Base-by-base conservation (phyloP, 257 asterid species). In the Plectranthus barbatus region DNA sequence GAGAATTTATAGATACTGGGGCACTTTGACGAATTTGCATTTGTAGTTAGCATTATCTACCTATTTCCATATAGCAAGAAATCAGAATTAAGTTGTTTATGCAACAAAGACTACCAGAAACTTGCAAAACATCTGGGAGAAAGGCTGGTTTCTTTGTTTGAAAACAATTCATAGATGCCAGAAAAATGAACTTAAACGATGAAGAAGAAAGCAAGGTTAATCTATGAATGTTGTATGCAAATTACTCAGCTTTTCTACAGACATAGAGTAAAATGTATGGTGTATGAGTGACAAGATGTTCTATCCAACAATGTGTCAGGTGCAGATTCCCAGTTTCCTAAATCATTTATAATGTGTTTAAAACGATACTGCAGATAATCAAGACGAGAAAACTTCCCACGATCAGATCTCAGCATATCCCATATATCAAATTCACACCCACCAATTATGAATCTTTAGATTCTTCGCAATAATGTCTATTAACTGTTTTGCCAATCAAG, bases 21-120 rank as follows among this genome's bases (percentile, higher is more conserved):
- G 62, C 62, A 61, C 57, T 60, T 47, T 47, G 67, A 51, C 69
- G 53, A 45, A 51, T 33, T 33, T 60, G 68, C 11, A 42, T 42
- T 14, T 51, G 64, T 9, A 12, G 55, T 6, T 62, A 53, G 58
- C 64, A 53, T 14, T 9, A 57, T 39, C 49, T 20, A 10, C 56
- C 40, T 17, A 37, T 9, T 44, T 56, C n/a, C 34, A 56, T 3
- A 56, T 9, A 9, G 12, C 4, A 24, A 26, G 10, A 51, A 23
- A 12, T 10, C 5, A 21, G 2, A 9, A 29, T 41, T 7, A 7
- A 53, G 34, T 33, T 56, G 66, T 46, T n/a, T 13, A 20, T 19
- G 29, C 56, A 24, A 52, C 15, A 15, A 45, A 17, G 57, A 39
- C 21, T 46, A 24, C 29, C n/a, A 8, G 34, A 34, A 57, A 46